phyloP scores from a whole-genome alignment of 805 yeast species.

The Kregervanrija delftensis region DNA sequence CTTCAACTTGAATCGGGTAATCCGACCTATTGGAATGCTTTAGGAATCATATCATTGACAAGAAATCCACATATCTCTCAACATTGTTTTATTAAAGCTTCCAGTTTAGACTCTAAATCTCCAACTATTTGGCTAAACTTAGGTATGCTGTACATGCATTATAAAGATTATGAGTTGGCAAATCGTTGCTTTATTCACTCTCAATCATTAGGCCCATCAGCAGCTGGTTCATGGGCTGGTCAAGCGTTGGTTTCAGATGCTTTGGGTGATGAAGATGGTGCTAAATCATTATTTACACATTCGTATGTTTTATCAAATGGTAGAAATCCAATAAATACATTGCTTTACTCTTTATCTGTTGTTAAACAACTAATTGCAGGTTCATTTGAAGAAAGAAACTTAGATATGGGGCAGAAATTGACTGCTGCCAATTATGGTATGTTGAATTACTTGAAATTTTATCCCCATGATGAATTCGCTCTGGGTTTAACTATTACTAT shows the following conservation, averaged over 20 bases:
- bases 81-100: slow-evolving; percentile 86
- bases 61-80: slow-evolving; percentile 71
- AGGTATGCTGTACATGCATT: slow-evolving; percentile 66
- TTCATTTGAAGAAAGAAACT: slow-evolving; percentile 40
- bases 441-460: slow-evolving; percentile 52
- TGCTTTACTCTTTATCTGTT: slow-evolving; percentile 61
- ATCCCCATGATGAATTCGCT: slow-evolving; percentile 53
- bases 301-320: slow-evolving; percentile 76
- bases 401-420: slow-evolving; percentile 56
- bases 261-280: slow-evolving; percentile 40
- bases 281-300: slow-evolving; percentile 63
- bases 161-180: slow-evolving; percentile 68
- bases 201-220: slow-evolving; percentile 76
- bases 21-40: slow-evolving; percentile 69
- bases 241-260: slow-evolving; percentile 59
- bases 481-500: slow-evolving; percentile 47
- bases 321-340: slow-evolving; percentile 56
- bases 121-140: slow-evolving; percentile 73
- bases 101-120: slow-evolving; percentile 61
- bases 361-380: slow-evolving; percentile 38
- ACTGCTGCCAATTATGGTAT: slow-evolving; percentile 64
- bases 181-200: slow-evolving; percentile 64
- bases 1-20: slow-evolving; percentile 66
- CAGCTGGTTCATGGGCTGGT: slow-evolving; percentile 76
- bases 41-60: slow-evolving; percentile 69